Evolutionary conservation across 1,284 basidiomycete species (phyloP).

Genomic region (Ceratobasidium sp.): DNA sequence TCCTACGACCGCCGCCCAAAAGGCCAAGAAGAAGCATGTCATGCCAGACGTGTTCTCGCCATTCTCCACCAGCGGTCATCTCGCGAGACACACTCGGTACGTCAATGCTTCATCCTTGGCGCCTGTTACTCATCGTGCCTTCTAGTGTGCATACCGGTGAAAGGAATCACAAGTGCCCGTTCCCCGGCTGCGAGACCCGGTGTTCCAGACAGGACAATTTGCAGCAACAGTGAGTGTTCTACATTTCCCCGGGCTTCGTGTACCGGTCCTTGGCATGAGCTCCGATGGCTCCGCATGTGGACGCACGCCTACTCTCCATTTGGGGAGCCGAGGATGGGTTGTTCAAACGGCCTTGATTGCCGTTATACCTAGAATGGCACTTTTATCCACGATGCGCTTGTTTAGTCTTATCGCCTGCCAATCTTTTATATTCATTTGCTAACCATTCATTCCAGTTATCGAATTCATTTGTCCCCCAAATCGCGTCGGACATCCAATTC

Average conservation of each 20-base stretch:
- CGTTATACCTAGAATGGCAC: too few relatives aligned
- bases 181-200: slow-evolving; percentile 80
- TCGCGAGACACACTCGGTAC: slow-evolving; percentile 73
- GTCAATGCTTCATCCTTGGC: background rate
- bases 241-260: slow-evolving; percentile 28
- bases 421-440: background rate
- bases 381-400: too few relatives aligned
- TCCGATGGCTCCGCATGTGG: background rate
- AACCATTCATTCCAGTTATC: slow-evolving; percentile 37
- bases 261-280: slow-evolving; percentile 14
- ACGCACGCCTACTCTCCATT: background rate
- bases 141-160: slow-evolving; percentile 75
- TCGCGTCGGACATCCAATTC: slow-evolving; percentile 41
- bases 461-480: slow-evolving; percentile 43
- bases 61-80: slow-evolving; percentile 84
- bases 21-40: slow-evolving; percentile 56
- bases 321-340: too few relatives aligned
- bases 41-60: slow-evolving; percentile 71
- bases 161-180: slow-evolving; percentile 79
- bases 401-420: too few relatives aligned
- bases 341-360: slow-evolving; percentile 23
- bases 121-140: slow-evolving; percentile 16
- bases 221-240: slow-evolving; percentile 74
- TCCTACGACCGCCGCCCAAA: slow-evolving; percentile 40
- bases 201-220: slow-evolving; percentile 82